Evolutionary conservation across 1,284 basidiomycete species (phyloP).

Genomic region (Trametes versicolor): DNA sequence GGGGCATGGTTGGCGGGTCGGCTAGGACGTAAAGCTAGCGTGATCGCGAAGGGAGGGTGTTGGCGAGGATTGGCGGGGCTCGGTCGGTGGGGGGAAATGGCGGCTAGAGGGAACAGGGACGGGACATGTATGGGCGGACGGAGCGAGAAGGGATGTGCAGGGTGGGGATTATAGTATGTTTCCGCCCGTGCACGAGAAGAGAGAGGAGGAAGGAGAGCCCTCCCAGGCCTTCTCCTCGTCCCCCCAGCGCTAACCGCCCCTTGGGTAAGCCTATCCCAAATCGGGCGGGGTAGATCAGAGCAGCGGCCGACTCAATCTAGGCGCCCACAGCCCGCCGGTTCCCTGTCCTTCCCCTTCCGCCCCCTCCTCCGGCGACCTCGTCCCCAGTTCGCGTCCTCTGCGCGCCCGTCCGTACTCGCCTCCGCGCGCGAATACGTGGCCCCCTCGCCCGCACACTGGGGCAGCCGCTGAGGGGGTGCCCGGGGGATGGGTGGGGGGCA

Average conservation of each 20-base stretch:
- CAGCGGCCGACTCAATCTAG: slow-evolving; percentile 32
- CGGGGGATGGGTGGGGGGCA: neutral
- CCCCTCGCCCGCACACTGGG: neutral
- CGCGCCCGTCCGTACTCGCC: neutral
- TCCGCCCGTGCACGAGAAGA: neutral
- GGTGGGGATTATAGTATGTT: slow-evolving; percentile 6
- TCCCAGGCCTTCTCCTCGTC: neutral
- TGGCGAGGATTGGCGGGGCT: slow-evolving; percentile 13
- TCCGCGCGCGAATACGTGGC: neutral
- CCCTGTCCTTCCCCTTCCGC: slow-evolving; percentile 8
- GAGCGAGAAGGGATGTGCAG: neutral
- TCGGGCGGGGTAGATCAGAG: slow-evolving; percentile 26
- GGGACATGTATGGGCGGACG: slow-evolving; percentile 3
- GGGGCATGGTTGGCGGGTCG: slow-evolving; percentile 26
- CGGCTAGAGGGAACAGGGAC: neutral
- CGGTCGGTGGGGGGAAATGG: neutral
- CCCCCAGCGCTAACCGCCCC: slow-evolving; percentile 12
- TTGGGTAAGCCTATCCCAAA: slow-evolving; percentile 17
- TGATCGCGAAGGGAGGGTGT: slow-evolving; percentile 23
- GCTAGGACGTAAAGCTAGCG: slow-evolving; percentile 31
- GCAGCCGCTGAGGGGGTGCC: neutral
- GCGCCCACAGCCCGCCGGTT: slow-evolving; percentile 27
- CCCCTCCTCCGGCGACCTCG: neutral
- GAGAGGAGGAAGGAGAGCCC: slow-evolving; percentile 3
- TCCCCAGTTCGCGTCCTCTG: neutral